Percentiles rank a stretch among this genome's conserved stretches.
These are phyloP conservation scores for Neckera pumila DNA, from an alignment of 225 moss, liverwort and hornwort species.

Conservation along the genomic window DNA sequence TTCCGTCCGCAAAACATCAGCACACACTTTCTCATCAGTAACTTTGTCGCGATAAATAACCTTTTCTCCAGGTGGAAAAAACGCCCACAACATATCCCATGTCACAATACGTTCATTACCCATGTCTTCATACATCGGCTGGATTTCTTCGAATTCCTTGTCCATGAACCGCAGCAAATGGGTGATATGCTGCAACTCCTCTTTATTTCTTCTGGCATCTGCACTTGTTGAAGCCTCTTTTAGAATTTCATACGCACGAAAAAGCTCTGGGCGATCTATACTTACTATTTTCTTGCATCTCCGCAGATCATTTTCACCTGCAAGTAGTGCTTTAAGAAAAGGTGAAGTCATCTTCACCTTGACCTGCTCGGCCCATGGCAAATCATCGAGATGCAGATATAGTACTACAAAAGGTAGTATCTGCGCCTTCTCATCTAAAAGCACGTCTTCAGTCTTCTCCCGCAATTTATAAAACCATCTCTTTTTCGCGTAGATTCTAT, in stretches of 20 bases:
- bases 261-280: not conserved
- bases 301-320: not conserved
- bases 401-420: not conserved
- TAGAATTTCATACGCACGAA: not conserved
- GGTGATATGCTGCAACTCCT: not conserved
- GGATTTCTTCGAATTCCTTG: not conserved
- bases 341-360: not conserved
- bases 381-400: not conserved
- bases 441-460: not conserved
- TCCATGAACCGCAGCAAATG: not conserved
- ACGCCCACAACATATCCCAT: conserved; percentile 3
- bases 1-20: not conserved
- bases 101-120: not conserved
- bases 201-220: not conserved
- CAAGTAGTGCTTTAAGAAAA: not conserved
- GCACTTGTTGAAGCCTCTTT: not conserved
- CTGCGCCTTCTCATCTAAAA: not conserved
- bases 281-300: not conserved
- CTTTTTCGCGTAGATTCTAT: not conserved
- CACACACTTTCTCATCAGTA: not conserved
- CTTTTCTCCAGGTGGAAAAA: not conserved
- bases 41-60: not conserved
- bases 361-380: not conserved
- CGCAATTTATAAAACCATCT: not conserved
- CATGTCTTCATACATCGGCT: not conserved